Evolutionary conservation across 1,139 yeast genomes (phyloP).

Genomic region (Geotrichum aggregatum): DNA sequence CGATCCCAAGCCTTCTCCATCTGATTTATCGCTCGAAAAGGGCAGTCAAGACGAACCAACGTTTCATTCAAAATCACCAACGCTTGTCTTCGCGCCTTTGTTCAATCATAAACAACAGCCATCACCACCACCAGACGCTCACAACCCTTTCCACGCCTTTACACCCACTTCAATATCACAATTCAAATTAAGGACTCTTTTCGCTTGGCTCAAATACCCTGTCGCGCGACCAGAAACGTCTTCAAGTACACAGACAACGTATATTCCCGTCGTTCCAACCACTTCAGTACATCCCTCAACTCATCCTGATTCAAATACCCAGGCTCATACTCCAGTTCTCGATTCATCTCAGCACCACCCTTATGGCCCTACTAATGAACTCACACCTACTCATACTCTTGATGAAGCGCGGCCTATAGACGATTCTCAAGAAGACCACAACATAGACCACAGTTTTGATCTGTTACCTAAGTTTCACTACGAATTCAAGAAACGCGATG

Average conservation of each 20-base stretch:
- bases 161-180: neutral
- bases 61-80: neutral
- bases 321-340: too few relatives aligned
- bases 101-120: neutral
- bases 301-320: too few relatives aligned
- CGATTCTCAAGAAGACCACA: neutral
- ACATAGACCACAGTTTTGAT: neutral
- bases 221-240: slow-evolving; percentile 16
- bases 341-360: too few relatives aligned
- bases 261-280: neutral
- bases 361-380: too few relatives aligned
- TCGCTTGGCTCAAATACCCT: slow-evolving; percentile 15
- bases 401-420: neutral
- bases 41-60: neutral
- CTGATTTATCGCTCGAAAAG: too few relatives aligned
- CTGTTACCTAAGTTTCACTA: neutral
- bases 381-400: neutral
- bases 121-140: too few relatives aligned
- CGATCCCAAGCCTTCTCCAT: too few relatives aligned
- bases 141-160: too few relatives aligned
- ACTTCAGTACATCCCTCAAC: too few relatives aligned
- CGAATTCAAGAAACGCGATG: neutral
- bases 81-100: neutral
- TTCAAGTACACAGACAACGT: slow-evolving; percentile 12
- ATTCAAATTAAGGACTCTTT: neutral